Evolutionary conservation across 306 rosid genomes (phyloP).

Genomic region (Crotalaria pallida): DNA sequence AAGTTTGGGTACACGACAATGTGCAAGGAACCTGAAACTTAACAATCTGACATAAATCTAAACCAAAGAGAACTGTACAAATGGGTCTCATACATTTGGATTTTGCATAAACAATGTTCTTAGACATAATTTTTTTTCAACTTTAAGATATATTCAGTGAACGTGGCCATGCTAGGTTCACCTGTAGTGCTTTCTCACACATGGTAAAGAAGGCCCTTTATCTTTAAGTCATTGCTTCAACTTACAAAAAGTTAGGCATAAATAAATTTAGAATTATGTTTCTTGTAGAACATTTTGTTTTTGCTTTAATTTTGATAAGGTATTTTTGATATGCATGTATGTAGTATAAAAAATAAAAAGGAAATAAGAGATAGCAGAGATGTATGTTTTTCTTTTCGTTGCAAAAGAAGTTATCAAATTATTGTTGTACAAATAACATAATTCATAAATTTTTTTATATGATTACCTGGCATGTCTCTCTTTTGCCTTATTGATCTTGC

Average conservation of each 20-base stretch:
- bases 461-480: constrained; percentile 1
- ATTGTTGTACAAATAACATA: no score
- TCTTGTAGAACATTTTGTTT: no score
- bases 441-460: no score
- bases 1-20: constrained; percentile 27
- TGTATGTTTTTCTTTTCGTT: no score
- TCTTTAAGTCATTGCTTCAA: neutral
- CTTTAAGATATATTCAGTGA: neutral
- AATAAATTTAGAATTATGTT: no score
- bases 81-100: constrained; percentile 25
- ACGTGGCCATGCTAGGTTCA: constrained; percentile 52
- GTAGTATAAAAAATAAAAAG: no score
- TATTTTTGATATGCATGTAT: no score
- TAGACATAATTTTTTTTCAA: neutral
- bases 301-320: no score
- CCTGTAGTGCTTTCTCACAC: constrained; percentile 30
- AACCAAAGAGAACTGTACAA: neutral
- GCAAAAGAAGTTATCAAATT: no score
- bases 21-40: constrained; percentile 24
- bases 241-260: constrained; percentile 17
- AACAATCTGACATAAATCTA: neutral
- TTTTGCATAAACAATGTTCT: constrained; percentile 18
- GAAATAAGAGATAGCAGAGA: no score
- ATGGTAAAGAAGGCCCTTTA: constrained; percentile 1
- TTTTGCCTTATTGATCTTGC: neutral